phyloP scores from a whole-genome alignment of 2,329 filamentous ascomycete species.

The Talaromyces verruculosus region DNA sequence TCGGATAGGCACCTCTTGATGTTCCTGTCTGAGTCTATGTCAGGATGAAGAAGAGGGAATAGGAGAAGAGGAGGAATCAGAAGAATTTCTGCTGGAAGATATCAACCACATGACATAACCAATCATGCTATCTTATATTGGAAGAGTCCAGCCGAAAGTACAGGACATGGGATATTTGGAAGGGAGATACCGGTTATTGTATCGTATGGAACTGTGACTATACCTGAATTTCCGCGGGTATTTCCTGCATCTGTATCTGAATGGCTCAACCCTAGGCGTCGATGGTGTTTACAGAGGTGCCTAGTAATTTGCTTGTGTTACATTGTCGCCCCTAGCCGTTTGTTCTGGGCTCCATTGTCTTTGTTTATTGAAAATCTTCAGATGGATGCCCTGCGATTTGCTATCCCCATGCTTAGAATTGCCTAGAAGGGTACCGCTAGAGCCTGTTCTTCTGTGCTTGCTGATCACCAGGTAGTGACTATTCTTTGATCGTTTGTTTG shows the following conservation, averaged over 20 bases:
- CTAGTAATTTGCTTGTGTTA: constrained; percentile 2
- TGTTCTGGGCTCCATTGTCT: constrained; percentile 4
- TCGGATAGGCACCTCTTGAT: background rate
- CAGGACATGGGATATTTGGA: background rate
- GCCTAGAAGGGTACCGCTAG: background rate
- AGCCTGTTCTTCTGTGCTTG: background rate
- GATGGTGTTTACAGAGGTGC: background rate
- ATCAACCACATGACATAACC: background rate
- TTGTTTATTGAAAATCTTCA: constrained; percentile 1
- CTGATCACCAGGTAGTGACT: background rate
- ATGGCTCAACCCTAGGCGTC: background rate
- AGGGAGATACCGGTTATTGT: background rate
- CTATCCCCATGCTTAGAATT: background rate
- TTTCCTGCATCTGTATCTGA: background rate
- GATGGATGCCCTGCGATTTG: background rate
- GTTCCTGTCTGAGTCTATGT: background rate
- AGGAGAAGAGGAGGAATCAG: background rate
- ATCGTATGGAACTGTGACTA: background rate
- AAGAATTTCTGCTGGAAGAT: background rate
- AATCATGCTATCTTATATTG: constrained; percentile 4
- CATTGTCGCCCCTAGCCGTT: background rate
- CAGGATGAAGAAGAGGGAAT: background rate
- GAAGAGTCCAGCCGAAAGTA: background rate
- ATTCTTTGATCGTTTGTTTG: background rate
- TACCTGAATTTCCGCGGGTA: background rate